These are phyloP conservation scores for Pharnaceum exiguum DNA, from an alignment of 148 eudicot species.

Conservation along the genomic window DNA sequence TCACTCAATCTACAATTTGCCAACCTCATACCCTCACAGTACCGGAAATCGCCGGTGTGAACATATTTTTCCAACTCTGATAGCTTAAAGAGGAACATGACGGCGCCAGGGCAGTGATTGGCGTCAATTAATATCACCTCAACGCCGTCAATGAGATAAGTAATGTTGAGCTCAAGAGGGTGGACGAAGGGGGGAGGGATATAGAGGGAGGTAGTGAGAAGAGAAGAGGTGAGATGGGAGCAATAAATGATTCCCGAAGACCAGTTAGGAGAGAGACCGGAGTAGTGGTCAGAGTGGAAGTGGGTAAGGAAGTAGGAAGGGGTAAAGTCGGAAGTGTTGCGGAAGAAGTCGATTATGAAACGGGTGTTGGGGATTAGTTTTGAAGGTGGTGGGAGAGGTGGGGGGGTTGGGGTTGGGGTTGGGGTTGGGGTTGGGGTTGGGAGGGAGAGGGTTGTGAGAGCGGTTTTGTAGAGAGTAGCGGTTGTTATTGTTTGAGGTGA, in stretches of 20 bases:
- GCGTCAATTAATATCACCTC: slow-evolving; percentile 76
- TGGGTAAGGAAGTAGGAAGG: slow-evolving; percentile 86
- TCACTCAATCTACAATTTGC: slow-evolving; percentile 37
- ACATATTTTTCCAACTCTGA: slow-evolving; percentile 47
- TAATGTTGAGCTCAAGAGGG: slow-evolving; percentile 31
- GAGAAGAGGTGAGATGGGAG: slow-evolving; percentile 56
- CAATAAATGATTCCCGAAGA: slow-evolving; percentile 69
- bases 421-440: slow-evolving; percentile 12
- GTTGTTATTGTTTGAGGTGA: slow-evolving; percentile 42
- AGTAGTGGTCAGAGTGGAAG: slow-evolving; percentile 95
- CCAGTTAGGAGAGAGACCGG: slow-evolving; percentile 68
- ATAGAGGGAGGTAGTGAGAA: slow-evolving; percentile 42
- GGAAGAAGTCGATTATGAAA: slow-evolving; percentile 81
- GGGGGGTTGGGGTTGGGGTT: slow-evolving; percentile 17
- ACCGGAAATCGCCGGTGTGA: slow-evolving; percentile 97
- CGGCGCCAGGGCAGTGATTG: slow-evolving; percentile 98
- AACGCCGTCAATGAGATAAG: slow-evolving; percentile 54
- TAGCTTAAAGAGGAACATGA: slow-evolving; percentile 68
- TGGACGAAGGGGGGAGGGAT: slow-evolving; percentile 29
- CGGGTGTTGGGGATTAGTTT: slow-evolving; percentile 83
- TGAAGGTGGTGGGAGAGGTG: slow-evolving; percentile 44
- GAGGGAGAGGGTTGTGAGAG: slow-evolving; percentile 17
- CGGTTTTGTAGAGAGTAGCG: slow-evolving; percentile 51
- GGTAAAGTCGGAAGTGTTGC: slow-evolving; percentile 58
- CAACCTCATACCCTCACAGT: slow-evolving; percentile 46